phyloP scores from a whole-genome alignment of 371 early-diverging fungal species.

The Amoeboaphelidium protococcarum region DNA sequence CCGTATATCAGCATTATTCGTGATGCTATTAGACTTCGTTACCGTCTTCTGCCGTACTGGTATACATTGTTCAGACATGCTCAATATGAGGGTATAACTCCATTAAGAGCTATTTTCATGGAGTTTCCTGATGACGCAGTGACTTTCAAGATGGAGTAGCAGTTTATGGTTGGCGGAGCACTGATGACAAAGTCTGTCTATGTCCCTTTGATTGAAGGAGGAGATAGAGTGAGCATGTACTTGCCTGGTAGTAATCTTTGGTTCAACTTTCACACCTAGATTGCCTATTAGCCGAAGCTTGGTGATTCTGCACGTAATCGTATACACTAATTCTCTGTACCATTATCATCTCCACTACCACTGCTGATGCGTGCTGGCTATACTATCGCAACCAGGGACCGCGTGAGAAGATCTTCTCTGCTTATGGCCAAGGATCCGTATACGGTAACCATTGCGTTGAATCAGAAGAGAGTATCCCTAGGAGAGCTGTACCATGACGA shows the following conservation, averaged over 20 bases:
- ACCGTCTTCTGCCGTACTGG: constrained; percentile 44
- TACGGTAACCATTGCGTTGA: constrained; percentile 56
- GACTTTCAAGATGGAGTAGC: constrained; percentile 43
- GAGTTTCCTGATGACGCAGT: constrained; percentile 47
- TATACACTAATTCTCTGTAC: no score
- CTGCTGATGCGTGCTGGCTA: constrained; percentile 60
- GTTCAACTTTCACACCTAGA: constrained; percentile 9
- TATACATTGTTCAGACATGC: constrained; percentile 55
- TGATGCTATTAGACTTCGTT: constrained; percentile 38
- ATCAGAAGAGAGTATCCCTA: constrained; percentile 4
- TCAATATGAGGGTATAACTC: neutral
- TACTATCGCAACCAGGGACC: constrained; percentile 59
- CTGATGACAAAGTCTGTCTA: constrained; percentile 49
- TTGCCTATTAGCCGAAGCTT: no score
- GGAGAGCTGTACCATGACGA: constrained; percentile 1
- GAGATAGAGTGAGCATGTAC: constrained; percentile 26
- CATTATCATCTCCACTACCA: no score
- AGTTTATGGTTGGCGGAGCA: constrained; percentile 49
- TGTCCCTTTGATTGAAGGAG: constrained; percentile 22
- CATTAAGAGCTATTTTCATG: constrained; percentile 37
- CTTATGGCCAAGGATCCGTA: constrained; percentile 64
- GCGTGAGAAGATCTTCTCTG: constrained; percentile 51
- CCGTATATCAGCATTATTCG: constrained; percentile 37
- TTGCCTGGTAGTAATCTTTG: constrained; percentile 25
- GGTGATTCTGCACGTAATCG: no score